These are phyloP conservation scores for Laguncularia racemosa DNA, from an alignment of 345 rosid genomes.

Conservation along the genomic window DNA sequence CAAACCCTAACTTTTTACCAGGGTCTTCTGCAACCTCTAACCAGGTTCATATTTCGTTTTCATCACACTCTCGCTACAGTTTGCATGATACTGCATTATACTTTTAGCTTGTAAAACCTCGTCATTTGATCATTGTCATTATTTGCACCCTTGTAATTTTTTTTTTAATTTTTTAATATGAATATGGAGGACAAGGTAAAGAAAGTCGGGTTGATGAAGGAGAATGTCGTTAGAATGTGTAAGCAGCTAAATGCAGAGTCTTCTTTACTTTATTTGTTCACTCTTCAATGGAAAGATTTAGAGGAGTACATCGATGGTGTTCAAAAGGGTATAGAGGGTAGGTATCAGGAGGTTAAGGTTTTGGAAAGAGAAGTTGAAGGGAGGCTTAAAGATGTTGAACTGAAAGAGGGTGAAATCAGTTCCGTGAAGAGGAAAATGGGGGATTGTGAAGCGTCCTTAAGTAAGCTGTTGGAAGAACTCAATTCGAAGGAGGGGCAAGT, in stretches of 20 bases:
- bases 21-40: too few relatives aligned
- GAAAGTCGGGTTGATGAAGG: constrained; percentile 12
- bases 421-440: background rate
- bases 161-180: background rate
- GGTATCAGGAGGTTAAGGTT: background rate
- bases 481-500: constrained; percentile 3
- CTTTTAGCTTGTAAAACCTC: too few relatives aligned
- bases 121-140: too few relatives aligned
- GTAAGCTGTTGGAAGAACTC: background rate
- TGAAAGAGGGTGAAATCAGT: background rate
- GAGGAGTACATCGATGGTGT: constrained; percentile 15
- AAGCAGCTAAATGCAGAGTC: constrained; percentile 19
- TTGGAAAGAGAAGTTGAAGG: constrained; percentile 1
- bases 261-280: constrained; percentile 17
- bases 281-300: constrained; percentile 25
- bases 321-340: background rate
- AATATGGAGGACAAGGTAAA: constrained; percentile 3
- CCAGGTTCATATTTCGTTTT: too few relatives aligned
- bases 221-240: constrained; percentile 7
- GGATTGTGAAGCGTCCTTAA: background rate
- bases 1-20: too few relatives aligned
- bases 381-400: background rate
- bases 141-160: too few relatives aligned
- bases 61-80: too few relatives aligned
- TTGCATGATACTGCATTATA: too few relatives aligned